These are phyloP conservation scores for Kalmanozyma brasiliensis DNA, from an alignment of 1,284 basidiomycete genomes.

Conservation along the genomic window DNA sequence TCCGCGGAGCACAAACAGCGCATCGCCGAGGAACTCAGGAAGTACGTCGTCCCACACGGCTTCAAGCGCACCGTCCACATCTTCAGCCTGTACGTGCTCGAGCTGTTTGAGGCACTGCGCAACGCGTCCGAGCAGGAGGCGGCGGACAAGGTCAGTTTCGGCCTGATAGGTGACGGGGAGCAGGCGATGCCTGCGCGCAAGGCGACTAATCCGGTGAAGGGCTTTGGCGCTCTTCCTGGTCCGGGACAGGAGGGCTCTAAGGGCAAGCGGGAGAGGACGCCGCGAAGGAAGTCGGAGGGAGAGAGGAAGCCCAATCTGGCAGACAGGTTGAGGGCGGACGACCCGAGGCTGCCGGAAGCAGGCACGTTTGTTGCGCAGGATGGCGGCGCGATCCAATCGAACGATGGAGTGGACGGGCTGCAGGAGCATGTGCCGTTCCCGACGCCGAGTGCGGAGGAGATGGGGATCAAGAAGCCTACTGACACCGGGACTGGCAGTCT, in stretches of 20 bases:
- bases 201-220: too few relatives aligned
- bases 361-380: slow-evolving; percentile 23
- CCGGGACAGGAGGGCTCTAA: too few relatives aligned
- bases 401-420: background rate
- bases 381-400: slow-evolving; percentile 6
- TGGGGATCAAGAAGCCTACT: slow-evolving; percentile 19
- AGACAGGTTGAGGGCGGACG: slow-evolving; percentile 8
- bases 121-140: slow-evolving; percentile 5
- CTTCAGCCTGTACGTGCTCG: slow-evolving; percentile 5
- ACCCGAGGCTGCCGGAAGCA: slow-evolving; percentile 21
- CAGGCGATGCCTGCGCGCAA: too few relatives aligned
- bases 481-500: background rate
- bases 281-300: background rate
- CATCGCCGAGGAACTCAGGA: background rate
- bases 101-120: background rate
- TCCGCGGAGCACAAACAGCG: slow-evolving; percentile 11
- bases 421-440: slow-evolving; percentile 27
- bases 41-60: slow-evolving; percentile 16
- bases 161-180: too few relatives aligned
- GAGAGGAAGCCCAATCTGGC: background rate
- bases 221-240: too few relatives aligned
- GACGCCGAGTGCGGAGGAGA: slow-evolving; percentile 11
- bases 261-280: background rate
- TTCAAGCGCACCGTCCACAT: slow-evolving; percentile 11
- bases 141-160: too few relatives aligned